Base-by-base conservation (phyloP, 2,329 filamentous ascomycete genomes). In the Aspergillus cejpii region DNA sequence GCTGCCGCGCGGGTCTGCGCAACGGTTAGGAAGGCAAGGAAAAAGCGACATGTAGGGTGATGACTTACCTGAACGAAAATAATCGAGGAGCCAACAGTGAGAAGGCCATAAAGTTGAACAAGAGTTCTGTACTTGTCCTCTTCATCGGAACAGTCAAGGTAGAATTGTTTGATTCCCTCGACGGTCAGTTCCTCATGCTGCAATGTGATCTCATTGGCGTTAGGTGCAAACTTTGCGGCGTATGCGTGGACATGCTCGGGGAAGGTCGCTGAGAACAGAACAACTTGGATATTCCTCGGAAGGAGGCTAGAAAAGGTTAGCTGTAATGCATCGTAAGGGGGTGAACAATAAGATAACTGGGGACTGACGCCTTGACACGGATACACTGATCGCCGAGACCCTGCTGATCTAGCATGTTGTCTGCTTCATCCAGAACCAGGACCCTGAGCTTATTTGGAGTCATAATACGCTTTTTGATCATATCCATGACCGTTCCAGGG, bases 361-460 rank as follows among this genome's bases (percentile, higher is more conserved):
- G 14, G n/a, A 71, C 81, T 59, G 70, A 92, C 87, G 70, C 69
- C 74, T 94, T 95, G 57, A 96, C 87, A 55, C 90, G 83, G 57
- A 89, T 79, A 68, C 91, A 97, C 70, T 98, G 92, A 47, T 97
- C 92, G 41, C 92, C 92, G 44, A 98, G 76, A 41, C 92, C 91
- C 69, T 95, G 88, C 68, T 91, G 85, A 62, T 97, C 92, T 48
- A 98, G 74, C 92, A 98, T 98, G 72, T 96, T 97, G 72, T 98
- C 92, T 45, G 92, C 92, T 72, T 98, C 92, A 61, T 98, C 92
- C 42, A 98, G 77, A 44, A 96, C 91, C 49, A 98, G 77, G 6
- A 94, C 79, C 66, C 82, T 87, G 55, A 98, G 74, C 46, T 81
- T 71, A 14, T 77, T 79, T 0, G 81, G 69, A 56, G 94, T 80